Conservation (phyloP, 225 moss, liverwort and hornwort genomes). For the Neckera pumila region DNA sequence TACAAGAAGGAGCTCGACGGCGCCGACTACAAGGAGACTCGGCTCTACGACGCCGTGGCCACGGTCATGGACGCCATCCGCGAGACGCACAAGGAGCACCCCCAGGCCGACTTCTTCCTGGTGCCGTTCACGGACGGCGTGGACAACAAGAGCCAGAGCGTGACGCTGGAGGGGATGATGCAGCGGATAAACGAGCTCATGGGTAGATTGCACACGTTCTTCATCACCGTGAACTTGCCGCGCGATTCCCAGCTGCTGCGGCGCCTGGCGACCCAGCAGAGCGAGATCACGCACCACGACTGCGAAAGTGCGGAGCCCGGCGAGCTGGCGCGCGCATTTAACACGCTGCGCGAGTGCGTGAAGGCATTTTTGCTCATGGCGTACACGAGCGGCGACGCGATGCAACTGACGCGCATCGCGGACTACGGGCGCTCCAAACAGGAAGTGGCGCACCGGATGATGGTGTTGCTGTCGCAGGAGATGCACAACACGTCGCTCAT, state of each 20-base stretch:
- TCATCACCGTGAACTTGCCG: slow-evolving; percentile 31
- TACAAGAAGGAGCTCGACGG: slow-evolving; percentile 3
- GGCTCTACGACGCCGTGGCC: slow-evolving; percentile 30
- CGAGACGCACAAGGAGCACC: neutral
- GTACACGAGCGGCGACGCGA: neutral
- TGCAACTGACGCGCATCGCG: slow-evolving; percentile 3
- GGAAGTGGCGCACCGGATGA: slow-evolving; percentile 11
- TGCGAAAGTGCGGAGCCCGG: slow-evolving; percentile 20
- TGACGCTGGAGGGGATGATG: slow-evolving; percentile 7
- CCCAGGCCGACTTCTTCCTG: slow-evolving; percentile 16
- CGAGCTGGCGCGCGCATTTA: slow-evolving; percentile 23
- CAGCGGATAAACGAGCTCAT: neutral
- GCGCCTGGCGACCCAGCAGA: neutral
- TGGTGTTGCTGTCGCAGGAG: neutral
- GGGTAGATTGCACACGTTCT: slow-evolving; percentile 27
- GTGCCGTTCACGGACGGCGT: slow-evolving; percentile 34
- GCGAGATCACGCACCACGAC: slow-evolving; percentile 6
- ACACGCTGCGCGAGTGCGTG: slow-evolving; percentile 16
- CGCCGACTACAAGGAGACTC: neutral
- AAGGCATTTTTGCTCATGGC: slow-evolving; percentile 11
- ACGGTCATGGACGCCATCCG: slow-evolving; percentile 7
- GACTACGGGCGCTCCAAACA: slow-evolving; percentile 8
- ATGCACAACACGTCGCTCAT: slow-evolving; percentile 22
- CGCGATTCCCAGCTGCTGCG: neutral
- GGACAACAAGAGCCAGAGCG: slow-evolving; percentile 9